Conservation (phyloP, 768 basidiomycete genomes). For the Trametes villosa region DNA sequence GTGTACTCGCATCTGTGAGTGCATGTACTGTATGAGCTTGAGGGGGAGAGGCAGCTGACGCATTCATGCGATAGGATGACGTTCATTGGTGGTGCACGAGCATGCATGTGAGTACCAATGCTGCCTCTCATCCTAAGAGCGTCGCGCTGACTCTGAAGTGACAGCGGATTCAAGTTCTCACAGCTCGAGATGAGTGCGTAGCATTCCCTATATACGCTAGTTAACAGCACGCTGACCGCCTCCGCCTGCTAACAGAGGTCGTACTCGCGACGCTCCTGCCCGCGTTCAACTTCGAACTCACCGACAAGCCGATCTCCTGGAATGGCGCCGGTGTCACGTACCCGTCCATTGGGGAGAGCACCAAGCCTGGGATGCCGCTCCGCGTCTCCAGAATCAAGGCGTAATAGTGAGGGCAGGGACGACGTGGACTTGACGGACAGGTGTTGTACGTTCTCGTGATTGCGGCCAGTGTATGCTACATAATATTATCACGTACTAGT, state of each 20-base stretch:
- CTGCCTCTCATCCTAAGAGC: background rate
- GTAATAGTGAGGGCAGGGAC: too few species aligned
- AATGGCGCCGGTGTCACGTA: constrained; percentile 14
- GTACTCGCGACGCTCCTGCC: constrained; percentile 11
- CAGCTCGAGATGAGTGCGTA: constrained; percentile 28
- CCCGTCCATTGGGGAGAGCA: constrained; percentile 6
- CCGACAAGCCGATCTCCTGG: constrained; percentile 18
- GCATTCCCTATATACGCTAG: background rate
- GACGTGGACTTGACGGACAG: too few species aligned
- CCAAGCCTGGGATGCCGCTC: constrained; percentile 10
- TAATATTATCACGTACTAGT: too few species aligned
- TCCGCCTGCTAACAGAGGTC: constrained; percentile 13
- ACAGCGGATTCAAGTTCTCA: constrained; percentile 27
- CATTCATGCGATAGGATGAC: constrained; percentile 22
- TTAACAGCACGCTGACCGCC: background rate
- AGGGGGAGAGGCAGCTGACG: background rate
- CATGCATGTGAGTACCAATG: constrained; percentile 27
- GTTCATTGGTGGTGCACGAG: constrained; percentile 27
- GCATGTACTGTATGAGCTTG: background rate
- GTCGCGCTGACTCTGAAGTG: background rate
- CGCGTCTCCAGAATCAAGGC: constrained; percentile 1
- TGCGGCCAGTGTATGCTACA: too few species aligned
- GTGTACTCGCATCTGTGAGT: constrained; percentile 22
- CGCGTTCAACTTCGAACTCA: constrained; percentile 19
- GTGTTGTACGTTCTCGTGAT: too few species aligned